These are phyloP conservation scores for Rhizodiscina lignyota DNA, from an alignment of 495 filamentous ascomycete genomes.

Conservation along the genomic window DNA sequence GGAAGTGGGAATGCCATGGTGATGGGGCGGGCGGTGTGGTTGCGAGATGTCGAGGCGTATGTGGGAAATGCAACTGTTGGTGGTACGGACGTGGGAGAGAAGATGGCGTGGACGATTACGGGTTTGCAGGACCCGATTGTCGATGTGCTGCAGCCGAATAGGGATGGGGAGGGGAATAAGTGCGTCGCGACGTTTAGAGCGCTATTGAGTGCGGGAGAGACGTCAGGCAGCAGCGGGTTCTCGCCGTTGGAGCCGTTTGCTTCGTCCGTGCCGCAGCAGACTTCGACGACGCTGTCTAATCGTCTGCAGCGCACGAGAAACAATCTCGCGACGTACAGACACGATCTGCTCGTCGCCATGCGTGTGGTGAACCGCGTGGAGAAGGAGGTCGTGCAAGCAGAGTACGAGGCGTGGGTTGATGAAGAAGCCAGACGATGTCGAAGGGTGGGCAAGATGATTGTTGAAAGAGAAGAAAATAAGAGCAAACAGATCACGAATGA, in stretches of 20 bases:
- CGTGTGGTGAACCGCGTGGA: slow-evolving; percentile 82
- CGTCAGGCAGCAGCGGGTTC: no score
- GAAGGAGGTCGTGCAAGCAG: slow-evolving; percentile 59
- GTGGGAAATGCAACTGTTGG: slow-evolving; percentile 6
- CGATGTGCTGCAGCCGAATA: no score
- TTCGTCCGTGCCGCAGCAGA: slow-evolving; percentile 2
- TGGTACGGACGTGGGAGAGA: slow-evolving; percentile 18
- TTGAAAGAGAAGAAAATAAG: neutral
- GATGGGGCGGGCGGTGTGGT: slow-evolving; percentile 73
- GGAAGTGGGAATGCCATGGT: slow-evolving; percentile 41
- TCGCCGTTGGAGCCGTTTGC: no score
- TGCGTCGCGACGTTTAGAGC: no score
- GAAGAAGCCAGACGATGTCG: slow-evolving; percentile 56
- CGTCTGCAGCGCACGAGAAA: slow-evolving; percentile 64
- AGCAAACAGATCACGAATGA: neutral
- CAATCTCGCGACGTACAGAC: slow-evolving; percentile 67
- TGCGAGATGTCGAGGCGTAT: slow-evolving; percentile 59
- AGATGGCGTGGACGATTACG: no score
- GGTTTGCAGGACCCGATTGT: no score
- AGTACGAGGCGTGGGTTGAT: slow-evolving; percentile 82
- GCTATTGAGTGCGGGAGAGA: no score
- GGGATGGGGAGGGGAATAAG: no score
- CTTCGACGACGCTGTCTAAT: slow-evolving; percentile 10
- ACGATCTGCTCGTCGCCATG: slow-evolving; percentile 82
- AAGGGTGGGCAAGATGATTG: slow-evolving; percentile 37